phyloP scores from a whole-genome alignment of 768 basidiomycete genomes.

The Ramaria rubella region DNA sequence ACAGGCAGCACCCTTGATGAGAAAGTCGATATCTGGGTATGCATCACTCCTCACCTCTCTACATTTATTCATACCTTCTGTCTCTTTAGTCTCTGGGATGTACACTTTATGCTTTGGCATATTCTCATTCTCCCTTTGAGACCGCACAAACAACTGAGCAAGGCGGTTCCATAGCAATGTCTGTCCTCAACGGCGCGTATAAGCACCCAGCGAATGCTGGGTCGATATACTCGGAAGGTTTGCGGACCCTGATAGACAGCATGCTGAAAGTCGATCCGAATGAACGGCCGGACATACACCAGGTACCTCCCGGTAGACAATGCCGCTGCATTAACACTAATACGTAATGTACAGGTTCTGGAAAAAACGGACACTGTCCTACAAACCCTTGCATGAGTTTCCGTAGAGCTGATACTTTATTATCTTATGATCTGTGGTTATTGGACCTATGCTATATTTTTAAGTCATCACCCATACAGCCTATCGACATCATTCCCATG shows the following conservation, averaged over 20 bases:
- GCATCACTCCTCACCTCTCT: constrained; percentile 18
- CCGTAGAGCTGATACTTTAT: background rate
- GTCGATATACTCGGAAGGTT: constrained; percentile 79
- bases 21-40: constrained; percentile 95
- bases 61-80: constrained; percentile 10
- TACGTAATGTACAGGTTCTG: constrained; percentile 45
- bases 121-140: constrained; percentile 95
- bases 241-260: constrained; percentile 73
- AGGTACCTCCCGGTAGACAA: constrained; percentile 42
- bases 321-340: constrained; percentile 4
- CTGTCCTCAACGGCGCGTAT: constrained; percentile 89
- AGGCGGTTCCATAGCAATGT: constrained; percentile 97
- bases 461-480: too few species aligned
- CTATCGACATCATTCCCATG: too few species aligned
- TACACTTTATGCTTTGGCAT: constrained; percentile 89
- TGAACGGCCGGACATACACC: constrained; percentile 78
- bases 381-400: constrained; percentile 43
- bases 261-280: constrained; percentile 81
- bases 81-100: constrained; percentile 80
- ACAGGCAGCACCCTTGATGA: constrained; percentile 83
- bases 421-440: background rate
- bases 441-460: background rate
- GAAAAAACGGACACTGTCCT: constrained; percentile 57
- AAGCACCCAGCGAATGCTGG: constrained; percentile 57
- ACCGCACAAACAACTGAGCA: constrained; percentile 87